Evolutionary conservation across 495 filamentous ascomycete genomes (phyloP), one percentile per base, ranked within the genome.

Genomic region (Daldinia concentrica): DNA sequence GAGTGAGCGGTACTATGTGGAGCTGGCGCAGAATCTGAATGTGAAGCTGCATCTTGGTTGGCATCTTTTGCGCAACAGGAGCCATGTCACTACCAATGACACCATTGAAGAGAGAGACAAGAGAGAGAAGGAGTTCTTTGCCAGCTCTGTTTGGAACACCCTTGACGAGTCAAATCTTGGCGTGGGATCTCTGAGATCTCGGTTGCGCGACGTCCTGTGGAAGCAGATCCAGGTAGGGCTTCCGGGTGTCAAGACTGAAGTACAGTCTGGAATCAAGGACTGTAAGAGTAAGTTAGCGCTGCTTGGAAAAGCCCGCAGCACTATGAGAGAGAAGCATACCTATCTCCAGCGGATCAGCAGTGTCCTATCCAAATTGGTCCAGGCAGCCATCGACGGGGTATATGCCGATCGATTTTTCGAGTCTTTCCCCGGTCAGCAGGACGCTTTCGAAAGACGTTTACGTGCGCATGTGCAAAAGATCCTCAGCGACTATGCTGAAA

Each of bases 11-110:
- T 73, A 69, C 29, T 86, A 82, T 67, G 58, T 83, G 0, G 74
- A 74, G 14, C 64, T 86, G 6, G 81, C 81, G 17, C 81, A 76
- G 60, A 87, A 87, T 52, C 66, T 82, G 55, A 78, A 85, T 15
- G 78, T 84, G 9, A 70, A 80, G 34, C 78, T 87, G 26, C 58
- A 68, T 43, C 81, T 86, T 1, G 84, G 85, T 0, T 87, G 83
- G 84, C 83, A 86, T 71, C 77, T 85, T 3, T 69, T 89, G 15
- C 78, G 76, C 22, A 87, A 87, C 62, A 78, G 77, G 55, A 74
- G 81, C 45, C 74, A 71, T 32, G 75, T 82, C 34, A 80, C 80
- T 58, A 71, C 78, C 6, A 58, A 77, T 29, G 76, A 61, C 27
- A 76, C 76, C 4, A 66, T 81, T 9, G 64, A 57, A 8, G 76